Evolutionary conservation across 2,329 filamentous ascomycete genomes (phyloP), one percentile per base, ranked within the genome.

Genomic region (Cladosporium austrohemisphaericum): DNA sequence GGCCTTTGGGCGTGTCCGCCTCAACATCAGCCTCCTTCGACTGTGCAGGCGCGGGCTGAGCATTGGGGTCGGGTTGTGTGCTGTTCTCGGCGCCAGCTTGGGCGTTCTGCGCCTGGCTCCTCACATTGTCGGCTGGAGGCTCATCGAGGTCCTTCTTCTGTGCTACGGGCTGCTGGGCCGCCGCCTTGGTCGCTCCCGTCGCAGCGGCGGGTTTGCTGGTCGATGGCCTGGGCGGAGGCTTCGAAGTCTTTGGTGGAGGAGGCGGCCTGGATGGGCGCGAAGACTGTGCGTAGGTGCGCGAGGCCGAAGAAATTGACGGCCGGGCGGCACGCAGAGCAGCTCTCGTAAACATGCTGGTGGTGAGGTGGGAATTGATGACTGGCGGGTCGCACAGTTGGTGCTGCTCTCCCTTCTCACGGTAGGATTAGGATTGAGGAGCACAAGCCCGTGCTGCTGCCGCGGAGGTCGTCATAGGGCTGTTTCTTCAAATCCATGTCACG

Each of bases 1-100:
- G 84, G 61, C 84, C 78, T 13, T 63, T 65, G 16, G 58, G 56
- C 33, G 31, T 56, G 41, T 37, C 50, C 55, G 14, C 35, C 33
- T 45, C 41, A 44, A 41, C 38, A 13, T 46, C 49, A 29, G 48
- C 51, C 18, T 32, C 28, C n/a, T 52, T 43, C n/a, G 52, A 51
- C 19, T 55, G 51, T 31, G 45, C 25, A 52, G 40, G 19, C 55
- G 56, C 45, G 50, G 54, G 28, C 35, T 55, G 55, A 2, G 50
- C 38, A 28, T 45, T 45, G 13, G 44, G 50, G 9, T 57, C 55
- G 9, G 56, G 56, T 10, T 48, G 49, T 19, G 52, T 52, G 35
- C 25, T 55, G 46, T 62, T 62, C 44, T 65, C 63, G 22, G 59
- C 55, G 29, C 45, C 51, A 1, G 62, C 60, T 32, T 62, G 58